phyloP scores from a whole-genome alignment of 345 rosid genomes.

The Populus deltoides region DNA sequence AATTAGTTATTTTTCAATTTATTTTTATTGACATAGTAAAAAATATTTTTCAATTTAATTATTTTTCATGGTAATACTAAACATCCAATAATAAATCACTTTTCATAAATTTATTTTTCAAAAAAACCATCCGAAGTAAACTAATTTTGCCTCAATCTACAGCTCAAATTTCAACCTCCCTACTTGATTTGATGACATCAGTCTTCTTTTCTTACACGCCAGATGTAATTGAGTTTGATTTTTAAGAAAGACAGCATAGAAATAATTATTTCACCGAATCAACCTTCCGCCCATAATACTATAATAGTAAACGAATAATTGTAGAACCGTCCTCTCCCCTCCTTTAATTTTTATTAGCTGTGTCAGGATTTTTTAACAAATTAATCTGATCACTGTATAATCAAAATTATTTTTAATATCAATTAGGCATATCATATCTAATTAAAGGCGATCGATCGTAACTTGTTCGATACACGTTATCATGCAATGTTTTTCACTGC shows the following conservation, averaged over 20 bases:
- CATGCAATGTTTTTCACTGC: not conserved
- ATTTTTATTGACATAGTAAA: no score
- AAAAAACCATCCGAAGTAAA: no score
- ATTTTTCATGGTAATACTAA: fast-evolving
- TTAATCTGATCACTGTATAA: not conserved
- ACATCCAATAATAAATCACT: no score
- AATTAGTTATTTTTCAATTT: no score
- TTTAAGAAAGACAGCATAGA: not conserved
- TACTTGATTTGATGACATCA: no score
- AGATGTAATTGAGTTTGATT: not conserved
- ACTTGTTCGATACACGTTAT: not conserved
- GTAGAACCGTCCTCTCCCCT: not conserved
- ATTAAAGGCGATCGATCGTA: not conserved
- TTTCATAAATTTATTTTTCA: no score
- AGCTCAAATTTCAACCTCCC: not conserved
- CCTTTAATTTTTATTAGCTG: not conserved
- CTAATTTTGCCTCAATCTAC: no score
- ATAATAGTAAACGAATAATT: not conserved
- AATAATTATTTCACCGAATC: not conserved
- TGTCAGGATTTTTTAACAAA: no score
- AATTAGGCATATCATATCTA: not conserved
- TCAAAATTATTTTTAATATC: not conserved
- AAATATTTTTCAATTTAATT: no score
- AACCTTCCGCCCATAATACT: not conserved
- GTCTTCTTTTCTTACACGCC: not conserved